Percentiles rank a stretch among this genome's conserved stretches.
Evolutionary conservation across 345 rosid genomes (phyloP).

Genomic region (Reutealis trisperma): DNA sequence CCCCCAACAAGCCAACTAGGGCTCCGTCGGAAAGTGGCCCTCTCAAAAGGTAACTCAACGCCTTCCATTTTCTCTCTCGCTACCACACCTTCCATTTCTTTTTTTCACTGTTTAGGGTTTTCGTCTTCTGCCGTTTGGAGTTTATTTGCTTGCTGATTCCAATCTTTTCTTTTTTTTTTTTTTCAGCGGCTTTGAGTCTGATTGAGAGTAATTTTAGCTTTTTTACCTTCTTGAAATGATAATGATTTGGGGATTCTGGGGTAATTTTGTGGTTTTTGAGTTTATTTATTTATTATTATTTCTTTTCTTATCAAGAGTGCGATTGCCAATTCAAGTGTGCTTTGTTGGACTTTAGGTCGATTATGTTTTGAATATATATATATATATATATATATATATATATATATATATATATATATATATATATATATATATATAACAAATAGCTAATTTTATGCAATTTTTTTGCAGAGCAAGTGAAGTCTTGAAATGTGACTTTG

Average conservation of each 20-base stretch:
- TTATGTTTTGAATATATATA: not conserved
- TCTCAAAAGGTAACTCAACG: constrained; percentile 25
- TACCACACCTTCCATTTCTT: constrained; percentile 5
- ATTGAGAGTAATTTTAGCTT: not conserved
- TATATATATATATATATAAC: no score
- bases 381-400: no score
- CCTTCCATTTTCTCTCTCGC: not conserved
- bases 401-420: no score
- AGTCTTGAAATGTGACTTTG: not conserved
- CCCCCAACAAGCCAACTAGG: constrained; percentile 16
- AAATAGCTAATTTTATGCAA: not conserved
- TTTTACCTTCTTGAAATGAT: no score
- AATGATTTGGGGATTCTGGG: not conserved
- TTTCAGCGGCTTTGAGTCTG: not conserved
- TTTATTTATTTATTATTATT: no score
- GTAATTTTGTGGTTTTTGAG: not conserved
- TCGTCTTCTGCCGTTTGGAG: no score
- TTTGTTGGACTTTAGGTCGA: not conserved
- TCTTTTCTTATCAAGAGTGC: no score
- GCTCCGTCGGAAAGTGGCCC: constrained; percentile 42
- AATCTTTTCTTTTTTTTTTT: no score
- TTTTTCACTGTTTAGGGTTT: not conserved
- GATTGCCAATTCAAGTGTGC: no score
- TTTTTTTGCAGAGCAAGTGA: not conserved
- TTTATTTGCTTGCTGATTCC: no score